Conservation (phyloP, 2,329 filamentous ascomycete genomes). For the Arthrobotrys entomopaga region DNA sequence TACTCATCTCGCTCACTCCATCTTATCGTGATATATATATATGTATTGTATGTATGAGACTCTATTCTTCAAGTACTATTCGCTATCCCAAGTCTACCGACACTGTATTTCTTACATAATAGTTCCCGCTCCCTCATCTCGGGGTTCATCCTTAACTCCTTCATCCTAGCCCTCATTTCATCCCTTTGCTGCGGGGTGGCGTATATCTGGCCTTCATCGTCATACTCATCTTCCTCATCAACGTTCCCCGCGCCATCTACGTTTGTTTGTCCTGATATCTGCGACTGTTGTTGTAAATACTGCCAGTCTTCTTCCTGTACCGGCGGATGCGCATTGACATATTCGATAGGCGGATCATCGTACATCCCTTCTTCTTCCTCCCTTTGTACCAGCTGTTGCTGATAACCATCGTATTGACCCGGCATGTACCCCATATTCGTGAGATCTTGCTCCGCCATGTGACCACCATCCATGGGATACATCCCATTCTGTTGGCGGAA, state of each 20-base stretch:
- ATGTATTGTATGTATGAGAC: too few relatives aligned
- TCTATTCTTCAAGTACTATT: neutral
- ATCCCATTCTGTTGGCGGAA: slow-evolving; percentile 37
- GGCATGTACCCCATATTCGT: slow-evolving; percentile 24
- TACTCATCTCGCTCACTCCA: too few relatives aligned
- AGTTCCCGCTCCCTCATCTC: slow-evolving; percentile 39
- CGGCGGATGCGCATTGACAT: slow-evolving; percentile 46
- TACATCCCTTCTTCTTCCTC: slow-evolving; percentile 51
- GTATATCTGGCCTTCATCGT: slow-evolving; percentile 46
- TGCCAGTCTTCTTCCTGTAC: slow-evolving; percentile 16
- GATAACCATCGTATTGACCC: neutral
- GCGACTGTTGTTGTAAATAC: neutral
- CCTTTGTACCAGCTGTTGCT: neutral
- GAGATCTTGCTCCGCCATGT: slow-evolving; percentile 11
- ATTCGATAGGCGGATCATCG: slow-evolving; percentile 45
- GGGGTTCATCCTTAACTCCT: slow-evolving; percentile 37
- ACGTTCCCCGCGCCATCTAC: neutral
- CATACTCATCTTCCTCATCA: slow-evolving; percentile 27
- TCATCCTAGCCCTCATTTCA: slow-evolving; percentile 32
- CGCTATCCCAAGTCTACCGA: slow-evolving; percentile 26
- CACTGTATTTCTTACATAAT: slow-evolving; percentile 29
- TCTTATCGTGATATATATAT: too few relatives aligned
- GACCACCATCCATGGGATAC: slow-evolving; percentile 30
- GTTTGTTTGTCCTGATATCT: neutral
- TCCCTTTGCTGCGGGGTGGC: slow-evolving; percentile 45